Percentiles rank a stretch among this genome's conserved stretches.
Evolutionary conservation across 495 filamentous ascomycete species (phyloP).

Genomic region (Penicillium samsonianum): DNA sequence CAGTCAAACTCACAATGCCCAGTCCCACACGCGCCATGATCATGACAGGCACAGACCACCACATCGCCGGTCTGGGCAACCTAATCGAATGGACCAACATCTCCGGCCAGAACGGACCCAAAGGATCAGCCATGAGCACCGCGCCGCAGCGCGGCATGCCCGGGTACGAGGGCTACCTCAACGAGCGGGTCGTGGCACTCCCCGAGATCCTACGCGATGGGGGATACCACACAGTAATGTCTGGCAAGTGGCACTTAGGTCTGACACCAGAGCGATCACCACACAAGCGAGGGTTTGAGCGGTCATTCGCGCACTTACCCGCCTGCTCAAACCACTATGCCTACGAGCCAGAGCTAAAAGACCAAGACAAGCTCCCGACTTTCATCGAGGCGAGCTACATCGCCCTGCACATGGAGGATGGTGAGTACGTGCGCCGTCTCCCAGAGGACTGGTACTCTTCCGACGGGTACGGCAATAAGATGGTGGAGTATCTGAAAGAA

Average conservation of each 20-base stretch:
- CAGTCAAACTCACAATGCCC: neutral
- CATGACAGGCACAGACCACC: conserved; percentile 50
- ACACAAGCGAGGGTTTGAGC: conserved; percentile 45
- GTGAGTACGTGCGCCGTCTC: conserved; percentile 53
- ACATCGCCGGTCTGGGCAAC: conserved; percentile 49
- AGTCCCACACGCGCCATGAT: conserved; percentile 63
- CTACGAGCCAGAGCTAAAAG: conserved; percentile 55
- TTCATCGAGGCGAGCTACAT: conserved; percentile 55
- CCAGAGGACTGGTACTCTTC: conserved; percentile 60
- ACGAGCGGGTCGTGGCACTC: conserved; percentile 60
- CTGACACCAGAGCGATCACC: conserved; percentile 48
- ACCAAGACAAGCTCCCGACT: conserved; percentile 46
- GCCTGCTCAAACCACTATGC: conserved; percentile 64
- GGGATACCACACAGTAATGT: conserved; percentile 64
- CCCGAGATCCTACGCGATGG: conserved; percentile 62
- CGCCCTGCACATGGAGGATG: conserved; percentile 61
- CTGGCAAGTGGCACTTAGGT: conserved; percentile 59
- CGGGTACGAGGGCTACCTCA: conserved; percentile 67
- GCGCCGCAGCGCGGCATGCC: conserved; percentile 57
- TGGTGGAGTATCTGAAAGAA: conserved; percentile 55
- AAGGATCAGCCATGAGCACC: conserved; percentile 44
- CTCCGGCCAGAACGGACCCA: conserved; percentile 47
- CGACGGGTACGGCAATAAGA: conserved; percentile 54
- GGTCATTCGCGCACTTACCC: conserved; percentile 54
- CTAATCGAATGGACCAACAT: conserved; percentile 54